Evolutionary conservation across 108 stramenopile species (phyloP), one percentile per base, ranked within the genome.

Genomic region (Craspedostauros australis): DNA sequence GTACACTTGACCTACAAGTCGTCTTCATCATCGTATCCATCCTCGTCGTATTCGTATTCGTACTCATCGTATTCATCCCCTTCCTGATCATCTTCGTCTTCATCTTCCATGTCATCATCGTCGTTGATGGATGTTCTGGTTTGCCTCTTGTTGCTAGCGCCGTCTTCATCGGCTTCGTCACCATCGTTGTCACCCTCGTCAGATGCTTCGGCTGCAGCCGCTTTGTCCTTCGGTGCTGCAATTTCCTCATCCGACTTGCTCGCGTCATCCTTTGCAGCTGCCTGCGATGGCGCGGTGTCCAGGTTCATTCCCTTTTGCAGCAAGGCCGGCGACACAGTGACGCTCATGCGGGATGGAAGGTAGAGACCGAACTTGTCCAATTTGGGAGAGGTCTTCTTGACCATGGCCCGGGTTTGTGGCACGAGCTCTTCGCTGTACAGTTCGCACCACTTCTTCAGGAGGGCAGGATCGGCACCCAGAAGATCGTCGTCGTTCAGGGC

Each of bases 291-390:
- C 39, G 39, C 49, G 21, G 52, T 73, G 3, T 77, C 85, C 24
- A 81, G 53, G 56, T 76, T 79, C 25, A 89, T 47, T 27, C 88
- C 88, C 68, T 72, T 85, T 62, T 88, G 72, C 55, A 89, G 66
- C 38, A 88, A 36, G 22, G 87, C 88, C 36, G 58, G 79, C 38
- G 80, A 70, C 12, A 89, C 62, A 37, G 59, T 76, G 5, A 83
- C 76, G 46, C 88, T 84, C 72, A 90, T 86, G 50, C 92, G 76
- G 16, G 80, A 79, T 18, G 87, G 88, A 60, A 93, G 49, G 64
- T 84, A 93, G 23, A 89, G 63, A 31, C 88, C 88, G 64, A 73
- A 88, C 23, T 79, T 81, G 60, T 93, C 92, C 54, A 93, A 54
- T 54, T 80, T 87, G 5, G 77, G 59, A 5, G 84, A 66, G 19